Conservation (phyloP, 1,139 yeast genomes). For the Protomyces gravidus region DNA sequence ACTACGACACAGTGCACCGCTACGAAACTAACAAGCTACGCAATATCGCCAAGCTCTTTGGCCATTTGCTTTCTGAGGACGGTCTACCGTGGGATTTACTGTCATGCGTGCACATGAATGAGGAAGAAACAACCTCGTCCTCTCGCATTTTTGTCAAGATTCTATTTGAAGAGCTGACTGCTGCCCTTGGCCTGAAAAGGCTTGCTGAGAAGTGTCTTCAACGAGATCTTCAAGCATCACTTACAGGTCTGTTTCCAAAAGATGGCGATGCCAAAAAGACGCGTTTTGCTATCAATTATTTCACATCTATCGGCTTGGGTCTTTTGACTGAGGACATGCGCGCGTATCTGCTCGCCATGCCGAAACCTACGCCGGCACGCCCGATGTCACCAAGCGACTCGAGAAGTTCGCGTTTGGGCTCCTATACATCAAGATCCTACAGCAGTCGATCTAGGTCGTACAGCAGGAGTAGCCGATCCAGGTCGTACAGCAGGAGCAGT, state of each 20-base stretch:
- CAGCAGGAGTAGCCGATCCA: conserved; percentile 8
- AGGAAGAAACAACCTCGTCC: conserved; percentile 69
- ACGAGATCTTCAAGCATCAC: conserved; percentile 40
- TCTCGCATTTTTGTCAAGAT: conserved; percentile 78
- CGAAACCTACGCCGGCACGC: conserved; percentile 8
- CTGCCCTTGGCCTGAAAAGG: conserved; percentile 62
- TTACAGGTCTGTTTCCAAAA: conserved; percentile 46
- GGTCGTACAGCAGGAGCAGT: conserved; percentile 2
- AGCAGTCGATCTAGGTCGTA: conserved; percentile 1
- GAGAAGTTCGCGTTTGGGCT: neutral
- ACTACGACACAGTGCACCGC: conserved; percentile 58
- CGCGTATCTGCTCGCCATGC: conserved; percentile 44
- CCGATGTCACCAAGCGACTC: conserved; percentile 2
- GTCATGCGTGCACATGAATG: conserved; percentile 55
- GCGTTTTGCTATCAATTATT: conserved; percentile 79
- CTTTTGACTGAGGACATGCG: conserved; percentile 79
- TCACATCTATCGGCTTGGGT: conserved; percentile 90
- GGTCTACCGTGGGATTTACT: conserved; percentile 61
- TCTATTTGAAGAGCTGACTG: conserved; percentile 72
- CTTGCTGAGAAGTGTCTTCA: conserved; percentile 52
- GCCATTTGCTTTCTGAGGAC: conserved; percentile 73
- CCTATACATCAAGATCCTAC: conserved; percentile 1
- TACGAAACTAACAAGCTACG: conserved; percentile 70
- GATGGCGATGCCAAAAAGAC: conserved; percentile 47
- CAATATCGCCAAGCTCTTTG: conserved; percentile 81